Base-by-base conservation (phyloP, 352 stramenopile species). In the Globisporangium nagaii region DNA sequence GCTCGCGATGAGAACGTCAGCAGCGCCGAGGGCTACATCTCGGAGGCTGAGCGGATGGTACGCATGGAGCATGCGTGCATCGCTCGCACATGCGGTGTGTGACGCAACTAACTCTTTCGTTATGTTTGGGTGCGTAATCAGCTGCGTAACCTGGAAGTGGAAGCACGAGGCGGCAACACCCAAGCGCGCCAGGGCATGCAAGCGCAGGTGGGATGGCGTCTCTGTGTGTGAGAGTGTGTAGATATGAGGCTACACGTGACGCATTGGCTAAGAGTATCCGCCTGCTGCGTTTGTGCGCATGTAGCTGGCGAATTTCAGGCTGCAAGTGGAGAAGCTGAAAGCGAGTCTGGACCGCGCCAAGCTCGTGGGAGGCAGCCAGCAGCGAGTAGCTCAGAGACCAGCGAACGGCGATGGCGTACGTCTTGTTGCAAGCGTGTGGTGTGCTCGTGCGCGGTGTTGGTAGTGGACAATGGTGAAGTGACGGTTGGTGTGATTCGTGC, bases 121-220 rank as follows among this genome's bases (percentile, higher is more conserved):
- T n/a, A n/a, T 37, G 43, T n/a, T 25, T 32, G 28, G 8, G 9
- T 24, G 8, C 4, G 34, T 40, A 9, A 25, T 40, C 24, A 88
- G 70, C 81, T 90, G 62, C 80, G 80, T 30, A 91, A 91, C 56
- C 60, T 93, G 12, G 79, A 90, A 47, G 87, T 77, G 56, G 83
- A 93, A 46, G 81, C 79, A 20, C 76, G 79, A 25, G 83, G 79
- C 8, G 80, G 83, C 9, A 74, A 90, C 64, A 75, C 80, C 3
- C 83, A 93, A 52, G 76, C 88, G 58, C 80, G 82, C 34, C 71
- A 82, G 51, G 79, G 78, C 58, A 93, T 93, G 83, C 83, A 93
- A 53, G 67, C 87, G 60, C 78, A 79, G 56, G 66, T 78, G 28
- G n/a, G 46, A 45, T 22, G 35, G 17, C 11, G 32, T 20, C 8